Percentiles rank a stretch among this genome's conserved stretches.
These are phyloP conservation scores for Murraya koenigii DNA, from an alignment of 345 rosid genomes.

Conservation along the genomic window DNA sequence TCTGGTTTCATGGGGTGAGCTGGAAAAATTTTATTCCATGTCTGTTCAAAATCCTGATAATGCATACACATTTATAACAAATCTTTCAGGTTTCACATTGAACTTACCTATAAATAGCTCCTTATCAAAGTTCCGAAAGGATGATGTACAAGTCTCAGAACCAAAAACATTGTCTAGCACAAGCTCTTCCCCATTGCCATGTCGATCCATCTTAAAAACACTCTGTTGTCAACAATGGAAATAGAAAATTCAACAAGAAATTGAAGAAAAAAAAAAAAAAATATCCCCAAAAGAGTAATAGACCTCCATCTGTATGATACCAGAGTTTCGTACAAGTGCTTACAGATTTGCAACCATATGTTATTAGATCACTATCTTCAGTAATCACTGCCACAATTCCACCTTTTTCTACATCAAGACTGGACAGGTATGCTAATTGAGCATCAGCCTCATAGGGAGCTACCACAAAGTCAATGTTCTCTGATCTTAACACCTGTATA, in stretches of 20 bases:
- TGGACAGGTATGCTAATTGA: conserved; percentile 74
- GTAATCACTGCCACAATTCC: conserved; percentile 83
- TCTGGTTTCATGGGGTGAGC: not conserved
- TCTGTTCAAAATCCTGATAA: not conserved
- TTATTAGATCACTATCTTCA: conserved; percentile 88
- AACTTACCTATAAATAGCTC: conserved; percentile 63
- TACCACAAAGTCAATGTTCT: conserved; percentile 79
- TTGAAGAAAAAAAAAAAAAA: conserved; percentile 8
- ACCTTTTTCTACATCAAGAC: conserved; percentile 61
- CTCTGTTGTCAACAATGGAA: conserved; percentile 41
- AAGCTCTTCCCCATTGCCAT: conserved; percentile 80
- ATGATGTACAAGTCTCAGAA: conserved; percentile 50
- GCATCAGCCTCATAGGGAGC: conserved; percentile 99
- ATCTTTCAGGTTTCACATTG: not conserved
- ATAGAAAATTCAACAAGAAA: conserved; percentile 26
- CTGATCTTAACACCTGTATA: conserved; percentile 64
- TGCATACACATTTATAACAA: not conserved
- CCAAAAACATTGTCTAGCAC: conserved; percentile 54
- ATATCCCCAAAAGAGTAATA: conserved; percentile 24
- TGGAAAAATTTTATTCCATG: not conserved
- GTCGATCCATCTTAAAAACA: conserved; percentile 84
- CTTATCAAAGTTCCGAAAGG: conserved; percentile 54
- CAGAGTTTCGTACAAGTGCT: conserved; percentile 46
- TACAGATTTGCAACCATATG: conserved; percentile 90
- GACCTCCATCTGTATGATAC: conserved; percentile 32